A percentile compares a stretch with the other conserved stretches of the same genome.
Evolutionary conservation across 257 asterid genomes (phyloP).

Genomic region (Gentiana dahurica): DNA sequence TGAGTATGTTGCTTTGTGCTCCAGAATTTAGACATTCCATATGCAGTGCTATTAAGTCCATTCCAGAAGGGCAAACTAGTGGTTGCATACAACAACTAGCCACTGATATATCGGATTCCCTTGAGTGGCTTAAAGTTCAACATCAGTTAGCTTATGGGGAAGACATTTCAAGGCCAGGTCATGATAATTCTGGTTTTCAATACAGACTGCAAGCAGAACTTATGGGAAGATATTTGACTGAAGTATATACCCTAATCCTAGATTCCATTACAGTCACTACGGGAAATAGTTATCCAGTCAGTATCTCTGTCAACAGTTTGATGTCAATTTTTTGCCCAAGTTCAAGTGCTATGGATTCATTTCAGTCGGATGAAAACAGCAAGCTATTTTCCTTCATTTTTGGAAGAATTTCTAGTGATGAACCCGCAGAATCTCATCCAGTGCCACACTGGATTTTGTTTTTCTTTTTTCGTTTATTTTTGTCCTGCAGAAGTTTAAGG

Average conservation of each 20-base stretch:
- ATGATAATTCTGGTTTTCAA: slow-evolving; percentile 12
- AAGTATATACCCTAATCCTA: slow-evolving; percentile 53
- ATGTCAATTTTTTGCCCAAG: slow-evolving; percentile 41
- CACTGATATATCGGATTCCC: slow-evolving; percentile 53
- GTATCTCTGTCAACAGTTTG: slow-evolving; percentile 49
- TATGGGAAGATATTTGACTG: slow-evolving; percentile 61
- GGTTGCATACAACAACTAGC: slow-evolving; percentile 54
- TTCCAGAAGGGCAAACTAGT: slow-evolving; percentile 94
- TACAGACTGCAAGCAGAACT: slow-evolving; percentile 44
- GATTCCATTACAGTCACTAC: slow-evolving; percentile 64
- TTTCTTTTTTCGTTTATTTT: slow-evolving; percentile 51
- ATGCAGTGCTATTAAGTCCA: slow-evolving; percentile 54
- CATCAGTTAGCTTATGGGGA: slow-evolving; percentile 26
- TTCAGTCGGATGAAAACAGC: slow-evolving; percentile 23
- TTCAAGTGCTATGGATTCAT: slow-evolving; percentile 39
- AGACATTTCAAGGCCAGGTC: slow-evolving; percentile 19
- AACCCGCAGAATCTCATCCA: slow-evolving; percentile 18
- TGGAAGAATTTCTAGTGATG: slow-evolving; percentile 28
- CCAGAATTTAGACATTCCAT: slow-evolving; percentile 57
- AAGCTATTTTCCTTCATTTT: slow-evolving; percentile 32
- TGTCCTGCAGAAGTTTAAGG: slow-evolving; percentile 61
- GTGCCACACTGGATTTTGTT: slow-evolving; percentile 49
- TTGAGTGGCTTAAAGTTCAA: slow-evolving; percentile 54
- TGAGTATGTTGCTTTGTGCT: slow-evolving; percentile 56
- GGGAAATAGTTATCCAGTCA: slow-evolving; percentile 64